Evolutionary conservation across 2,329 filamentous ascomycete species (phyloP).

Genomic region (Myriangium duriaei): DNA sequence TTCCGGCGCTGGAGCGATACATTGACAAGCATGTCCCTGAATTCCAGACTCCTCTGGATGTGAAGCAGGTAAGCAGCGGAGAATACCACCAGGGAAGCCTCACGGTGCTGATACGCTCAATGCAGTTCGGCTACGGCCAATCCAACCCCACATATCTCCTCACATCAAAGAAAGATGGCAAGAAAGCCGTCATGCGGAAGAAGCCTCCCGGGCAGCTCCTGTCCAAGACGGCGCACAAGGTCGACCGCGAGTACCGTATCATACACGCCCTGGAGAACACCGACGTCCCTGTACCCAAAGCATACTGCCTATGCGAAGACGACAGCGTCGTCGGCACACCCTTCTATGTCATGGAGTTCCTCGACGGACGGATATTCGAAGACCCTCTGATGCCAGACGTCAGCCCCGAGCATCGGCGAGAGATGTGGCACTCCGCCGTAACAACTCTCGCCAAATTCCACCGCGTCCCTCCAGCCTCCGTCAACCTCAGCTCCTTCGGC

Average conservation of each 20-base stretch:
- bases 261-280: constrained; percentile 70
- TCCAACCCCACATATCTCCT: constrained; percentile 95
- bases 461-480: constrained; percentile 50
- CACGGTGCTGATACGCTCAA: not conserved
- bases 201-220: constrained; percentile 92
- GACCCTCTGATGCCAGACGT: constrained; percentile 71
- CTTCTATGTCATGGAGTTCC: constrained; percentile 95
- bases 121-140: constrained; percentile 88
- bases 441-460: constrained; percentile 78
- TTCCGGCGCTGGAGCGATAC: constrained; percentile 66
- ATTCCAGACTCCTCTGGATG: constrained; percentile 68
- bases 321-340: constrained; percentile 66
- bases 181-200: constrained; percentile 78
- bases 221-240: constrained; percentile 87
- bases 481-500: constrained; percentile 64
- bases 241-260: constrained; percentile 89
- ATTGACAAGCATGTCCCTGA: constrained; percentile 65
- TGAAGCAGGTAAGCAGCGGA: constrained; percentile 61
- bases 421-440: constrained; percentile 79
- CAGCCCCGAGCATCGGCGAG: constrained; percentile 52
- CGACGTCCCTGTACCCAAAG: constrained; percentile 73
- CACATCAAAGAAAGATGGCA: constrained; percentile 54
- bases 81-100: not conserved
- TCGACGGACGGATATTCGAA: constrained; percentile 87
- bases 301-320: constrained; percentile 80